Base-by-base conservation (phyloP, 2,329 filamentous ascomycete species). In the Fusarium setosum region DNA sequence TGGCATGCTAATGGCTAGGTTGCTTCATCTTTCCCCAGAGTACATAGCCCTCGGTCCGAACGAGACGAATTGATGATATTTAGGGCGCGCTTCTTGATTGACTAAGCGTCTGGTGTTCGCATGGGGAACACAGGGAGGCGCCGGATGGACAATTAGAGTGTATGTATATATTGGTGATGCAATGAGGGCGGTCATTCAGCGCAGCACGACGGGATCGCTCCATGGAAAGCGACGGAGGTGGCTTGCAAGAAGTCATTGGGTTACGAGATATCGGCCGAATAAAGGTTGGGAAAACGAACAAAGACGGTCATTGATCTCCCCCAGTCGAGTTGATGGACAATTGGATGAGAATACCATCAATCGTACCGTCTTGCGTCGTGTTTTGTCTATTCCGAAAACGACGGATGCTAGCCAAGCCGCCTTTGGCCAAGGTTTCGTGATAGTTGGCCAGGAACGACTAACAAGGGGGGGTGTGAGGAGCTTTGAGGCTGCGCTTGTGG, bases 1-100 rank as follows among this genome's bases (percentile, higher is more conserved):
- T 66, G 58, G 53, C 58, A 68, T 63, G 65, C 53, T 51, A 57
- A 62, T 60, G 61, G 51, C 59, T 52, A 47, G 41, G 38, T 62
- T 68, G 47, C 44, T 59, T 47, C 31, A 32, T 24, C 11, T 29
- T 56, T 63, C 49, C 51, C 37, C 60, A 51, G 15, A 49, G 60
- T 62, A 65, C 41, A 61, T 67, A 65, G 52, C 52, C 44, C 57
- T 65, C 49, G 51, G 26, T 49, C 40, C 52, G 20, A 65, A 67
- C 35, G 38, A 68, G 61, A 47, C 64, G 64, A 67, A 68, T 62
- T 53, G 52, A 68, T 29, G 56, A 62, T 57, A 52, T 59, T 52
- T 32, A 38, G 52, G 65, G 48, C 41, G 48, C 34, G 31, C 10
- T 31, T 35, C 23, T 24, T 23, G 24, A 41, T 45, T 52, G 15